Base-by-base conservation (phyloP, 2,329 filamentous ascomycete genomes). In the Penicillium hordei region DNA sequence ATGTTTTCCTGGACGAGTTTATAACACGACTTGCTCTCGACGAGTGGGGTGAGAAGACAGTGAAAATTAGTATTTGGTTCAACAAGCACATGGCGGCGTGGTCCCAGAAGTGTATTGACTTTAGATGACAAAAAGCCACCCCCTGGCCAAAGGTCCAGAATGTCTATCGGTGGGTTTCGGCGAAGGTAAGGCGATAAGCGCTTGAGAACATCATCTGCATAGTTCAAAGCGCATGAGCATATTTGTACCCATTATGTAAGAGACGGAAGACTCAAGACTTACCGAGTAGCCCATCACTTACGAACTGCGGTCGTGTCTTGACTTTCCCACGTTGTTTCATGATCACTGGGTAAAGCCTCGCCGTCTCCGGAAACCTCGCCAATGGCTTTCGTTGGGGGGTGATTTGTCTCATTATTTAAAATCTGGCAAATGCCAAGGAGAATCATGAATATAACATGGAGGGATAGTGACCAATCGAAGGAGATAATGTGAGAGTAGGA, bases 101-200 rank as follows among this genome's bases (percentile, higher is more conserved):
- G 93, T 67, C 91, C 78, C 8, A 99, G 79, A 45, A 83, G 77
- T 0, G 90, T 81, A 70, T 96, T 86, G 0, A 97, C 79, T 67
- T 88, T 90, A 29, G 80, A 79, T 34, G 93, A 96, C 85, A 89
- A 94, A 2, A 96, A 53, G 9, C 92, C 91, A 1, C 78, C 78
- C 15, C 92, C 92, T 0, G 93, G 93, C 72, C 93, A 91, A 55
- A 96, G 79, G 70, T 97, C 93, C 66, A 99, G 79, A 44, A 97
- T 82, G 67, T 96, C 92, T 75, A 93, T 92, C 53, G 90, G 90
- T 49, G 81, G 78, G 72, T 94, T 88, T 44, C 85, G 83, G 34
- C 85, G 77, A 19, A 97, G 81, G 3, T 86, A 86, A 1, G 83
- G 82, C 2, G 83, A 85, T n/a, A 95, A 76, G 59, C 90, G 90